Percentiles rank a stretch among this genome's conserved stretches.
Evolutionary conservation across 805 yeast genomes (phyloP).

Genomic region (Phaffomyces thermotolerans): DNA sequence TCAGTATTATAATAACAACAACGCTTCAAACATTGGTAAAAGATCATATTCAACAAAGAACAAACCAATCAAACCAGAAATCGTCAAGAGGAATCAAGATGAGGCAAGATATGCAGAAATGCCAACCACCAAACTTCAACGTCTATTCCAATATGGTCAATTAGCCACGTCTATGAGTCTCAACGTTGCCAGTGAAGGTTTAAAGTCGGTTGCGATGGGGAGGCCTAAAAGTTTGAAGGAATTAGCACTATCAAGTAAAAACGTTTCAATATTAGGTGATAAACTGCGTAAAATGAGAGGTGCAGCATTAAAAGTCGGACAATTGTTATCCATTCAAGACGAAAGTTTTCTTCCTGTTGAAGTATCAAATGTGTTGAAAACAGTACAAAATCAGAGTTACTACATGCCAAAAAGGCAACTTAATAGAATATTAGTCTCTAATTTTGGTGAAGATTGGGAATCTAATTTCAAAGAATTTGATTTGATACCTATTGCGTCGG

Average conservation of each 20-base stretch:
- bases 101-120: conserved; percentile 61
- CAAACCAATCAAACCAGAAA: conserved; percentile 6
- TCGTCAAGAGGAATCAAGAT: conserved; percentile 17
- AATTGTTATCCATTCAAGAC: conserved; percentile 92
- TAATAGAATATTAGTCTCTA: conserved; percentile 61
- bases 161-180: conserved; percentile 88
- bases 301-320: conserved; percentile 98
- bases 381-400: conserved; percentile 91
- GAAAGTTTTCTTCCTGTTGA: conserved; percentile 77
- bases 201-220: conserved; percentile 58
- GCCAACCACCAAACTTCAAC: conserved; percentile 79
- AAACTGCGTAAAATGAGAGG: conserved; percentile 94
- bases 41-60: conserved; percentile 12
- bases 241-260: conserved; percentile 67
- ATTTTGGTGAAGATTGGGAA: conserved; percentile 80
- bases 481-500: conserved; percentile 91
- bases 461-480: conserved; percentile 65
- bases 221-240: conserved; percentile 43
- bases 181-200: conserved; percentile 73
- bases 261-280: conserved; percentile 81
- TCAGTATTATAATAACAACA: neutral
- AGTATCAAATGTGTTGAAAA: conserved; percentile 67
- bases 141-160: conserved; percentile 88
- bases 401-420: conserved; percentile 94
- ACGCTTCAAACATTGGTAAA: neutral